A percentile compares a stretch with the other conserved stretches of the same genome.
Conservation (phyloP, 768 basidiomycete genomes). For the Cystobasidium onofrii region DNA sequence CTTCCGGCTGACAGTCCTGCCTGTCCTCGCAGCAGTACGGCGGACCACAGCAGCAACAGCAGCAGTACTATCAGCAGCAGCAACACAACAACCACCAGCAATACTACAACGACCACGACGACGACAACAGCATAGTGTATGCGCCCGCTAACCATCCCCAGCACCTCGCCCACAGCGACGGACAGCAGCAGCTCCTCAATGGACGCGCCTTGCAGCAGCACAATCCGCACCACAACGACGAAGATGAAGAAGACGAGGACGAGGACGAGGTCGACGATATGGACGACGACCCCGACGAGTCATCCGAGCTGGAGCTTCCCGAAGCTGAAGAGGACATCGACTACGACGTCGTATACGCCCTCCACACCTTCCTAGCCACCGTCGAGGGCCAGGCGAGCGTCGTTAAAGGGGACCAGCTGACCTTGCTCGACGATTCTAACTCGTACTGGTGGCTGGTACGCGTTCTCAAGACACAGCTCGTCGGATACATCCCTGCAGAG, state of each 20-base stretch:
- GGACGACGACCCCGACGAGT: constrained; percentile 35
- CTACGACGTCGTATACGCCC: constrained; percentile 83
- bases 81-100: neutral
- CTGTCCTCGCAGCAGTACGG: too few species aligned
- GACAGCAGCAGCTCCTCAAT: neutral
- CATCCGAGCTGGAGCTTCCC: constrained; percentile 38
- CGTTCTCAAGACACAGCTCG: constrained; percentile 95
- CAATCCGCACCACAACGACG: neutral
- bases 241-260: neutral
- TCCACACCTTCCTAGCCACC: constrained; percentile 93
- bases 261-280: neutral
- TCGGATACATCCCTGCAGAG: constrained; percentile 97
- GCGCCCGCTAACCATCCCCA: neutral
- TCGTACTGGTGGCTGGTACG: constrained; percentile 99
- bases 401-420: constrained; percentile 92
- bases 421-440: constrained; percentile 95
- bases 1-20: too few species aligned
- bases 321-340: constrained; percentile 55
- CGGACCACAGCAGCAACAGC: too few species aligned
- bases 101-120: neutral
- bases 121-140: neutral
- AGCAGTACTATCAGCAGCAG: neutral
- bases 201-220: neutral
- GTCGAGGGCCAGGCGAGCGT: constrained; percentile 98
- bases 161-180: neutral